A percentile compares a stretch with the other conserved stretches of the same genome.
These are phyloP conservation scores for Coelastrella sp. DNA, from an alignment of 139 green algal species.

Conservation along the genomic window DNA sequence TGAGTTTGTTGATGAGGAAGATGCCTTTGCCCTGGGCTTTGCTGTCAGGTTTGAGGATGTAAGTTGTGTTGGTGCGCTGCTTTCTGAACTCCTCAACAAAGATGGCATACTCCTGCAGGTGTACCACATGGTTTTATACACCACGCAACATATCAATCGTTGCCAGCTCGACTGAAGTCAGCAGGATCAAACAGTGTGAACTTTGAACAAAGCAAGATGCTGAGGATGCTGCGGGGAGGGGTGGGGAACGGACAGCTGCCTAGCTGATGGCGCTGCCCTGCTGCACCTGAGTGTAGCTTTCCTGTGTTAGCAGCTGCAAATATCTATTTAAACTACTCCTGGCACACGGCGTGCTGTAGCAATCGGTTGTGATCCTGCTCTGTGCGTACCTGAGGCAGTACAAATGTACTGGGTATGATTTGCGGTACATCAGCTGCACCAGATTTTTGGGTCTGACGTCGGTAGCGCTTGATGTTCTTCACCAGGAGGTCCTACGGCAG, in stretches of 20 bases:
- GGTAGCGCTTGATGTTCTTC: slow-evolving; percentile 89
- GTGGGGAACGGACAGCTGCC: no score
- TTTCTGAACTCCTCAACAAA: slow-evolving; percentile 83
- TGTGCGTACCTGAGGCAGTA: slow-evolving; percentile 68
- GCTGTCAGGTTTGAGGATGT: slow-evolving; percentile 84
- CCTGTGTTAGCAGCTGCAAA: no score
- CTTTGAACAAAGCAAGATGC: no score
- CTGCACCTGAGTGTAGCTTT: no score
- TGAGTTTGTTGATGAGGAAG: slow-evolving; percentile 88
- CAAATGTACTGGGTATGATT: slow-evolving; percentile 78
- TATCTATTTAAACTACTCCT: no score
- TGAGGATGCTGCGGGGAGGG: no score
- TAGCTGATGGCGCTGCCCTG: no score
- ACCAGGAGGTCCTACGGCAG: slow-evolving; percentile 78
- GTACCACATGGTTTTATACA: no score
- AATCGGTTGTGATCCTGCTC: background rate
- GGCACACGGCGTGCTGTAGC: background rate
- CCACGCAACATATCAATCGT: no score
- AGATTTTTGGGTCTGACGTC: slow-evolving; percentile 68
- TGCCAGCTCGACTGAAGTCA: no score
- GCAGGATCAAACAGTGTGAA: no score
- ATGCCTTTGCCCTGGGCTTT: slow-evolving; percentile 84
- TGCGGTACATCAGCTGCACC: slow-evolving; percentile 43
- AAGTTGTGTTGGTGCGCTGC: slow-evolving; percentile 58
- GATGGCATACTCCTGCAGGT: slow-evolving; percentile 71